Base-by-base conservation (phyloP, 2,329 filamentous ascomycete genomes). In the Monilinia vaccinii-corymbosi region DNA sequence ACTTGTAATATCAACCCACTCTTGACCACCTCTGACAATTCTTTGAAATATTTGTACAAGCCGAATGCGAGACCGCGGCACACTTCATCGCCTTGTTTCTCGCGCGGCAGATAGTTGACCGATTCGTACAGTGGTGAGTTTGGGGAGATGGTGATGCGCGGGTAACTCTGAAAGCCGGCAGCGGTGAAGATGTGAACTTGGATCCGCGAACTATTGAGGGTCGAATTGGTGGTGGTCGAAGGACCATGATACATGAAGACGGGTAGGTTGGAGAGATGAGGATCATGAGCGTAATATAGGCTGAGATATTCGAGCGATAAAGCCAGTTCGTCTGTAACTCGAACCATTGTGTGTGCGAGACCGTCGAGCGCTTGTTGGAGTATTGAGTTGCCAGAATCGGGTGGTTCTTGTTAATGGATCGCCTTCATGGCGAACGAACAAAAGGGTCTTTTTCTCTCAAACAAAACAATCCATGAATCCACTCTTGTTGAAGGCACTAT, bases 31-130 rank as follows among this genome's bases (percentile, higher is more conserved):
- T 88, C 82, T 25, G 92, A 85, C 56, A 99, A 79, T 75, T 97
- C 93, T 63, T 83, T 82, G 72, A 97, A 97, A 78, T 97, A 99
- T 73, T 96, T 97, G 78, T 87, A 88, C 66, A 99, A 79, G 60
- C 90, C 91, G 74, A 97, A 96, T 51, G 93, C 94, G 60, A 99
- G 81, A 21, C 88, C 94, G 49, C 94, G 86, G 75, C 88, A 95
- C 65, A 96, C 81, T 74, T 97, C 93, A 73, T 97, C 93, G 69
- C 93, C 93, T 77, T 97, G 94, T 74, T 92, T 91, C 72, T 97
- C 93, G 71, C 91, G 87, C 46, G 94, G 91, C 47, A 99, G 81
- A 72, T 92, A 85, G 72, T 89, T 86, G 73, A 99, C 94, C 58
- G 92, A 93, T 66, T 85, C 83, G 74, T 97, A 97, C 70, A 95